Evolutionary conservation across 768 basidiomycete species (phyloP).

Genomic region (Jaapia argillacea): DNA sequence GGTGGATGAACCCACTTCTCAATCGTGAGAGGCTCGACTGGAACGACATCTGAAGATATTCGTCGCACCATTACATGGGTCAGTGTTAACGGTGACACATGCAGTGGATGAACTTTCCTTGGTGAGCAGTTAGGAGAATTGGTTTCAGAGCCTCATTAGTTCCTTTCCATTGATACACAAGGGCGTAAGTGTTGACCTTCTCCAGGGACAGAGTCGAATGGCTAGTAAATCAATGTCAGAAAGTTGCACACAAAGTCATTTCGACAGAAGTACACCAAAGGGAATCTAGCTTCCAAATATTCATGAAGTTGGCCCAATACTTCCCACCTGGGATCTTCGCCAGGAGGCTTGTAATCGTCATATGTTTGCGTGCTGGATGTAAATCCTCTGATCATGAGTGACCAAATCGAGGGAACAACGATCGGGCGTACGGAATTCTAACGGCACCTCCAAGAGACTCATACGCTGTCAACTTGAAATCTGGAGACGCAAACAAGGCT

Average conservation of each 20-base stretch:
- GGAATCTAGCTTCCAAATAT: slow-evolving; percentile 28
- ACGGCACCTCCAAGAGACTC: slow-evolving; percentile 26
- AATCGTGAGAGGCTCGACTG: slow-evolving; percentile 40
- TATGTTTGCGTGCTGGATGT: slow-evolving; percentile 15
- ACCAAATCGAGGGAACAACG: background rate
- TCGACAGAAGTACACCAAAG: slow-evolving; percentile 22
- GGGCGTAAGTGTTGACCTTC: slow-evolving; percentile 67
- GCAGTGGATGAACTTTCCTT: slow-evolving; percentile 29
- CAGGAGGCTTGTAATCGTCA: slow-evolving; percentile 17
- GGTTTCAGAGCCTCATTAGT: slow-evolving; percentile 55
- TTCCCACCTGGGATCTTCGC: slow-evolving; percentile 23
- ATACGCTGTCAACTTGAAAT: slow-evolving; percentile 20
- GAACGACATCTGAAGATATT: slow-evolving; percentile 42
- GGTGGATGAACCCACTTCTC: slow-evolving; percentile 47
- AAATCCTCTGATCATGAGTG: background rate
- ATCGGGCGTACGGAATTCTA: slow-evolving; percentile 18
- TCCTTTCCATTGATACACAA: slow-evolving; percentile 69
- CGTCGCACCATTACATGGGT: slow-evolving; percentile 13
- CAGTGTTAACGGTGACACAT: background rate
- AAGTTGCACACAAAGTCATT: background rate
- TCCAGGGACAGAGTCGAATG: slow-evolving; percentile 50
- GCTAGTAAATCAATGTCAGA: slow-evolving; percentile 20
- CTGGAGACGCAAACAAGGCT: slow-evolving; percentile 11
- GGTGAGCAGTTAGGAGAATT: slow-evolving; percentile 56
- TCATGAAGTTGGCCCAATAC: slow-evolving; percentile 21